Evolutionary conservation across 1,284 basidiomycete species (phyloP), one percentile per base, ranked within the genome.

Genomic region (Phellopilus nigrolimitatus): DNA sequence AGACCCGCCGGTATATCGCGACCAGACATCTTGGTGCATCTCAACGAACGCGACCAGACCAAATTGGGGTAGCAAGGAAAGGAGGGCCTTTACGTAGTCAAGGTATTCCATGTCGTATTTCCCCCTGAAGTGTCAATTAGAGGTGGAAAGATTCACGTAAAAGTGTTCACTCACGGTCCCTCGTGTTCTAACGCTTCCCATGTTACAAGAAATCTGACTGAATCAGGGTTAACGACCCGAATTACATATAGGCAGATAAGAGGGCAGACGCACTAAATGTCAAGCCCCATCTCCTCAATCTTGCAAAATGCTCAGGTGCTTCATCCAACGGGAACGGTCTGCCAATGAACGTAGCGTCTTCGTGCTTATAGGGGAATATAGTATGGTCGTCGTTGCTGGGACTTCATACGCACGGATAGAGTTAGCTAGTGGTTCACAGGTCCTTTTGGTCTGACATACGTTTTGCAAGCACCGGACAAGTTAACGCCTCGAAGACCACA

Each of bases 171-270:
- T 61, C 67, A 92, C 87, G 82, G 90, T 57, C 89, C 95, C 49
- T 74, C 79, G 62, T 98, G 97, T 62, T 97, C 93, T 19, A 99
- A 74, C 0, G 94, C 91, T 64, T 99, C 95, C 97, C 95, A 99
- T 1, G 95, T 97, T 3, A 98, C 80, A 15, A 93, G 82, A 59
- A 97, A 87, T 51, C 91, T 75, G 58, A 93, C 91, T 91, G 57
- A 15, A 50, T 1, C 17, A n/a, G 54, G 3, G 38, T 37, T 53
- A 36, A 51, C 13, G 19, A 27, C 9, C 6, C 27, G 19, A 21
- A 39, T 22, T 38, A 15, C 25, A 22, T 24, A 37, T 6, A 17
- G 21, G 24, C 27, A 19, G 25, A 12, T 5, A 42, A n/a, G n/a
- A n/a, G n/a, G n/a, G n/a, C n/a, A 21, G 2, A 71, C 85, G 46